phyloP scores from a whole-genome alignment of 2,329 filamentous ascomycete genomes.

The Emergomyces pasteurianus region DNA sequence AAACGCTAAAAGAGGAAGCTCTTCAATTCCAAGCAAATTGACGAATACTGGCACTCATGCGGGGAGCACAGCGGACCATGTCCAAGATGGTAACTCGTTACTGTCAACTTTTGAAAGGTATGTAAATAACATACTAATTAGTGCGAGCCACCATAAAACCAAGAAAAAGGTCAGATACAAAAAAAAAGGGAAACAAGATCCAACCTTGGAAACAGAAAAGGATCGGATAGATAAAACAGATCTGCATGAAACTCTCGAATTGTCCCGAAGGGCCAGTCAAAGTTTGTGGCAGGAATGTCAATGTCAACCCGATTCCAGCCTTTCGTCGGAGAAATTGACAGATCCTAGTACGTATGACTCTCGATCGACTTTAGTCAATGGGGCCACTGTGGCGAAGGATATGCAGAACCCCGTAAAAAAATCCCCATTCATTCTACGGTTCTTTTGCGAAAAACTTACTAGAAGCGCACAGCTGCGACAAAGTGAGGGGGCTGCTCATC shows the following conservation, averaged over 20 bases:
- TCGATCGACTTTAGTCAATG: neutral
- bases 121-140: neutral
- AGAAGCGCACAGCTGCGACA: no score
- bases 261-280: neutral
- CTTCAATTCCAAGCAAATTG: neutral
- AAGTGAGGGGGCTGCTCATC: neutral
- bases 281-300: neutral
- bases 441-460: neutral
- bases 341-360: neutral
- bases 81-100: neutral
- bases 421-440: neutral
- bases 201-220: neutral
- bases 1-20: neutral
- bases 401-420: neutral
- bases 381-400: neutral
- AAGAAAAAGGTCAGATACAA: neutral
- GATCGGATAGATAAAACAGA: neutral
- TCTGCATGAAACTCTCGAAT: neutral
- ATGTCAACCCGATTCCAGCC: neutral
- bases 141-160: neutral
- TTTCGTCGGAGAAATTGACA: neutral
- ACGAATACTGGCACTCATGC: neutral
- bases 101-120: neutral
- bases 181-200: neutral
- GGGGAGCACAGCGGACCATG: neutral